Conservation (phyloP, 2,329 filamentous ascomycete species). For the Onygenales sp. region DNA sequence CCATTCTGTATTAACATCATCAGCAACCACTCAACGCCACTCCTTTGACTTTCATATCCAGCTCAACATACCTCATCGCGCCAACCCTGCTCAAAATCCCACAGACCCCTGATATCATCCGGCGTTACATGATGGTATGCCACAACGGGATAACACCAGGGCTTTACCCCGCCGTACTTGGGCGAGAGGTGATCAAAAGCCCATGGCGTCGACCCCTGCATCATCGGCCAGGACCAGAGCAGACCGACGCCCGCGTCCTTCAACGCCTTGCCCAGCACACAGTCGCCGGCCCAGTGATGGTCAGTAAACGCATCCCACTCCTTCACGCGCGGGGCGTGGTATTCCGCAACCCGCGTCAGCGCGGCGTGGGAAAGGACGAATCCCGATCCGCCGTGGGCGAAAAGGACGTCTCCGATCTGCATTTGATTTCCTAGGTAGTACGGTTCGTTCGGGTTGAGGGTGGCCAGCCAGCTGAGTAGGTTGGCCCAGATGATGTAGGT, state of each 20-base stretch:
- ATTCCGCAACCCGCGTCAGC: slow-evolving; percentile 34
- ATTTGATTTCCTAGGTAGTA: slow-evolving; percentile 47
- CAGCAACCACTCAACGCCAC: background rate
- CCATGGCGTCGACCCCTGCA: slow-evolving; percentile 34
- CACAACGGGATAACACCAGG: slow-evolving; percentile 43
- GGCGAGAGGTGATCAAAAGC: slow-evolving; percentile 35
- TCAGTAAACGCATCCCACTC: slow-evolving; percentile 38
- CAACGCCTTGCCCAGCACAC: slow-evolving; percentile 40
- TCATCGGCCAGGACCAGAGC: slow-evolving; percentile 39
- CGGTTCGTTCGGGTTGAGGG: slow-evolving; percentile 39
- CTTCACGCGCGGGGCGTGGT: slow-evolving; percentile 32
- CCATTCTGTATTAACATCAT: slow-evolving; percentile 3
- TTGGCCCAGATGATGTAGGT: slow-evolving; percentile 48
- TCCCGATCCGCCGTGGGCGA: slow-evolving; percentile 46
- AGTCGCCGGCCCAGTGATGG: slow-evolving; percentile 42
- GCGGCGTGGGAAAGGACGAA: slow-evolving; percentile 44
- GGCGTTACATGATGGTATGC: slow-evolving; percentile 42
- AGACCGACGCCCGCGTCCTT: slow-evolving; percentile 37
- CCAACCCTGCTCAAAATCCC: slow-evolving; percentile 39
- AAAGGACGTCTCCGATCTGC: slow-evolving; percentile 40
- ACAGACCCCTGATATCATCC: slow-evolving; percentile 33
- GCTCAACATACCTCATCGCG: background rate
- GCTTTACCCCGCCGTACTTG: slow-evolving; percentile 26
- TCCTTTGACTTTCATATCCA: background rate
- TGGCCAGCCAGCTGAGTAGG: slow-evolving; percentile 43